phyloP scores from a whole-genome alignment of 2,329 filamentous ascomycete genomes.

The Coniella vitis region DNA sequence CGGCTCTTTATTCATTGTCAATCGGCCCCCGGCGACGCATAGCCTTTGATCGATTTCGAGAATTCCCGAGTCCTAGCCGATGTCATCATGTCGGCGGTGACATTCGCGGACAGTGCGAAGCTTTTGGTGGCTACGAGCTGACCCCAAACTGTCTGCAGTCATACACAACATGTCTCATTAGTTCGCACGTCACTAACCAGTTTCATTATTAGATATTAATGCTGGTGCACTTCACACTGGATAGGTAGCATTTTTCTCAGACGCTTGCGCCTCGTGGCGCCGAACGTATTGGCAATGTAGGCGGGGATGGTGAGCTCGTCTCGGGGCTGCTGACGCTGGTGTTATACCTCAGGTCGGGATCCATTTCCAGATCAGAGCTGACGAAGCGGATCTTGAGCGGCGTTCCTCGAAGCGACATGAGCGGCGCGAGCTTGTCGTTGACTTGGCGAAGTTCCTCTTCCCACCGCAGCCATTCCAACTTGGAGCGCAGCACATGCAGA shows the following conservation, averaged over 20 bases:
- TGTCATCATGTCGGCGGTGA: no score
- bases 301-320: not conserved
- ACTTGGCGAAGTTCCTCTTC: not conserved
- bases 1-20: no score
- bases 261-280: not conserved
- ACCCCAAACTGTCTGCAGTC: no score
- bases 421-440: not conserved
- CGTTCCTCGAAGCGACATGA: not conserved
- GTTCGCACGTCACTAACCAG: no score
- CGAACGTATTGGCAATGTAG: not conserved
- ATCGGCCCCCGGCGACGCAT: no score
- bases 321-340: not conserved
- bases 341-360: not conserved
- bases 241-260: no score
- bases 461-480: constrained; percentile 1
- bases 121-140: no score
- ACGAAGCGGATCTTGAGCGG: not conserved
- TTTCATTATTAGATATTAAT: not conserved
- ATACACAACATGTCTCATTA: no score
- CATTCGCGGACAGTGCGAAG: no score
- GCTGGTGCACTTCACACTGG: no score
- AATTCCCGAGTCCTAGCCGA: no score
- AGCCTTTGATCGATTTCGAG: no score
- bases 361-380: not conserved
- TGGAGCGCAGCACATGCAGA: not conserved